Evolutionary conservation across 805 yeast species (phyloP), one percentile per base, ranked within the genome.

Genomic region (Brettanomyces nanus): DNA sequence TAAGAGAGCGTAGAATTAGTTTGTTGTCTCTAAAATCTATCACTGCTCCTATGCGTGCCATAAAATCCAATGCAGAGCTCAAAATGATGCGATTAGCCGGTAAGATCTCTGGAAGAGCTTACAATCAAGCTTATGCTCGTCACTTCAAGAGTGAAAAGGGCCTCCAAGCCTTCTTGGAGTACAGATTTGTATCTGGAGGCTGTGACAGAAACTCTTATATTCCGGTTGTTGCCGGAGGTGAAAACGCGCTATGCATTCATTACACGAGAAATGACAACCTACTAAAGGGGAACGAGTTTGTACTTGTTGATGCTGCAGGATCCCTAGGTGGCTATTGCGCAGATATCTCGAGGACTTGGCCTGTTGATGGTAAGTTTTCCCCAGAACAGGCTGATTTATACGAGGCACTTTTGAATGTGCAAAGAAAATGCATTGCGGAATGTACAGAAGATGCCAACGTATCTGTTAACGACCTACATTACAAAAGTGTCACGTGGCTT

Each of bases 341-440:
- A 1, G 99, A 92, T 59, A 92, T 92, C 33, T 89, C 97, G 2
- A 71, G 99, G 45, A 82, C 97, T 0, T 92, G 97, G 97, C 98
- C 98, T 4, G 80, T 78, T 34, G 71, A 72, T 28, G 85, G 94
- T 2, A 64, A 61, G 35, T 92, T 92, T 56, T 61, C 83, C 2
- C 73, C 66, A 7, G 77, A 95, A 3, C 98, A 92, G 58, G 71
- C 70, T 36, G 97, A 90, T 43, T 61, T 92, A 17, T 92, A 92
- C 54, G 82, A 85, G 49, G 95, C 90, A 2, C 95, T 92, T 4
- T 63, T 92, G 33, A 77, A 77, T 46, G 94, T 86, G 14, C 85
- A 92, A 50, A 81, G 80, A 54, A 63, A 71, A 38, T 84, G 95
- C 53, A 86, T 92, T 41, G 74, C 71, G 19, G 58, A 73, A 39